A percentile compares a stretch with the other conserved stretches of the same genome.
Evolutionary conservation across 345 rosid genomes (phyloP).

Genomic region (Heritiera littoralis): DNA sequence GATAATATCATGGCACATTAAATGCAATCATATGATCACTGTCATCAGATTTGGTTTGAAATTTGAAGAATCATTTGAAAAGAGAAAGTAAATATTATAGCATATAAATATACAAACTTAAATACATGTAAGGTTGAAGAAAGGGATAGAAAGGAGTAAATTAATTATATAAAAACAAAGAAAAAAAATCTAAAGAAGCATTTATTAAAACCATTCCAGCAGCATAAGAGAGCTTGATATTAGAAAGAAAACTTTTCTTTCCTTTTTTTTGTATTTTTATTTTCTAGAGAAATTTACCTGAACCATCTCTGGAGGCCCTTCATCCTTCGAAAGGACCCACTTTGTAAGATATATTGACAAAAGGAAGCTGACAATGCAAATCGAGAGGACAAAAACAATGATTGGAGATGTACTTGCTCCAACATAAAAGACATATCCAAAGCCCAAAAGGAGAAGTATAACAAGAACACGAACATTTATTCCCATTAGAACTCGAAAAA

Average conservation of each 20-base stretch:
- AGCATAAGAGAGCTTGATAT: too few relatives aligned
- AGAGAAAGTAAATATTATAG: too few relatives aligned
- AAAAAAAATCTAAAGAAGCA: too few relatives aligned
- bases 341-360: slow-evolving; percentile 74
- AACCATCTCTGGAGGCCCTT: slow-evolving; percentile 97
- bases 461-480: slow-evolving; percentile 78
- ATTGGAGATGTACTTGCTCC: slow-evolving; percentile 93
- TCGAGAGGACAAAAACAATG: slow-evolving; percentile 83
- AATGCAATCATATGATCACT: background rate
- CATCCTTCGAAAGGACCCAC: slow-evolving; percentile 98
- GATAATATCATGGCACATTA: background rate
- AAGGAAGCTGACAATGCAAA: slow-evolving; percentile 84
- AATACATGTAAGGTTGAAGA: too few relatives aligned
- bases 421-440: slow-evolving; percentile 74
- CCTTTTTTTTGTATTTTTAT: too few relatives aligned
- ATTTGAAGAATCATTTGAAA: background rate
- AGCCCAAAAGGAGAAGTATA: slow-evolving; percentile 60
- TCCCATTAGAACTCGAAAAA: slow-evolving; percentile 76
- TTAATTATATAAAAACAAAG: too few relatives aligned
- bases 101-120: too few relatives aligned
- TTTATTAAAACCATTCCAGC: too few relatives aligned
- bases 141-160: too few relatives aligned
- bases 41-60: background rate
- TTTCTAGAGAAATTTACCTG: slow-evolving; percentile 51
- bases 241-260: background rate